phyloP scores from a whole-genome alignment of 192 early-diverging fungal species.

The Backusella westeae region DNA sequence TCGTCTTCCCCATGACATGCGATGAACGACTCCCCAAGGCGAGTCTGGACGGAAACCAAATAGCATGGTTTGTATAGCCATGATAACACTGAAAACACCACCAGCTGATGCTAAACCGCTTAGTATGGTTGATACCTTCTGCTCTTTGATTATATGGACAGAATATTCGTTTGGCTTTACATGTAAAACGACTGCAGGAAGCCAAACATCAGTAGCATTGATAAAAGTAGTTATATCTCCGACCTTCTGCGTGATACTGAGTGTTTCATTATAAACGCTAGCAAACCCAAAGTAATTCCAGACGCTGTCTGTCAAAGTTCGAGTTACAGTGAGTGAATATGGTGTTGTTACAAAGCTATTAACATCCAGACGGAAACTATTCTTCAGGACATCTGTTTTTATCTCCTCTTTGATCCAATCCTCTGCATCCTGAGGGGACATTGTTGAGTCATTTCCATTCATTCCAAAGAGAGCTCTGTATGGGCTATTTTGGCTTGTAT shows the following conservation, averaged over 20 bases:
- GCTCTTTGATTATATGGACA: background rate
- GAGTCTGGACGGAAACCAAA: conserved; percentile 21
- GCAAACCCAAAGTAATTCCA: conserved; percentile 15
- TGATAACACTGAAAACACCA: conserved; percentile 7
- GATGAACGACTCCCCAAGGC: conserved; percentile 17
- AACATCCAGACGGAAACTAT: background rate
- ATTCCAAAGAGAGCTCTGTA: background rate
- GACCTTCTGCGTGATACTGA: background rate
- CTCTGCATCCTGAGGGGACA: background rate
- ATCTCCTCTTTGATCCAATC: background rate
- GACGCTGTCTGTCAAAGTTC: background rate
- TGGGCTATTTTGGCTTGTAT: background rate
- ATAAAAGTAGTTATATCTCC: background rate
- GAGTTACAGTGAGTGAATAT: background rate
- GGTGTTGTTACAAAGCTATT: background rate
- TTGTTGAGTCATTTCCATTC: background rate
- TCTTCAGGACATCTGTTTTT: background rate
- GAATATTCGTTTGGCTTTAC: background rate
- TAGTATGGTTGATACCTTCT: background rate
- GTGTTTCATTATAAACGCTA: background rate
- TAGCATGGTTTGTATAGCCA: conserved; percentile 9
- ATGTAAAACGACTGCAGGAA: background rate
- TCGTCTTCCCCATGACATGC: conserved; percentile 12
- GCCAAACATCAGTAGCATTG: background rate
- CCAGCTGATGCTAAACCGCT: conserved; percentile 13